Evolutionary conservation across 805 yeast species (phyloP), one percentile per base, ranked within the genome.

Genomic region (Yamadazyma ubonensis): DNA sequence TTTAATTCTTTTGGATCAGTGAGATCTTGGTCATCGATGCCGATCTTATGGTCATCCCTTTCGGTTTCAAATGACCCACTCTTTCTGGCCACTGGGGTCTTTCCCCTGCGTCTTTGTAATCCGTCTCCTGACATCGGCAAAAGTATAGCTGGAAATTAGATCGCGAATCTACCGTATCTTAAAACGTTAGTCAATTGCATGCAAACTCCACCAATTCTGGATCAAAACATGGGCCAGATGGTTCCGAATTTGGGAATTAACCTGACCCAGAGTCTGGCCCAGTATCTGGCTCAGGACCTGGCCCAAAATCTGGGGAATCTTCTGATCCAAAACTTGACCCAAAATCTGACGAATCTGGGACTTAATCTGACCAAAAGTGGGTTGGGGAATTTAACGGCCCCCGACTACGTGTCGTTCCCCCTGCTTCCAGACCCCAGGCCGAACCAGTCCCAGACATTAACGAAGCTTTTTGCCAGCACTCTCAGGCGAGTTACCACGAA

Each of bases 81-180:
- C n/a, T n/a, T n/a, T n/a, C n/a, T n/a, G n/a, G n/a, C n/a, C n/a
- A n/a, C n/a, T n/a, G n/a, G n/a, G n/a, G n/a, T n/a, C n/a, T n/a
- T n/a, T n/a, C 85, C 86, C 61, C 87, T 81, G 58, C 91, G 87
- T 71, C 90, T 85, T 55, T 83, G 86, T 52, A 84, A 70, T 21
- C 82, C 82, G 7, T 85, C 78, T 29, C 70, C 52, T 37, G 59
- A 36, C 39, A 36, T 36, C 5, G 17, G n/a, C n/a, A n/a, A n/a
- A n/a, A n/a, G n/a, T n/a, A n/a, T n/a, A n/a, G n/a, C n/a, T n/a
- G n/a, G n/a, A n/a, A n/a, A n/a, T n/a, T n/a, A n/a, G n/a, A n/a
- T n/a, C n/a, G n/a, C n/a, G n/a, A n/a, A n/a, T n/a, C n/a, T n/a
- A n/a, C n/a, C n/a, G n/a, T n/a, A n/a, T n/a, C n/a, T n/a, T n/a